Evolutionary conservation across 306 rosid genomes (phyloP).

Genomic region (Alnus rubra): DNA sequence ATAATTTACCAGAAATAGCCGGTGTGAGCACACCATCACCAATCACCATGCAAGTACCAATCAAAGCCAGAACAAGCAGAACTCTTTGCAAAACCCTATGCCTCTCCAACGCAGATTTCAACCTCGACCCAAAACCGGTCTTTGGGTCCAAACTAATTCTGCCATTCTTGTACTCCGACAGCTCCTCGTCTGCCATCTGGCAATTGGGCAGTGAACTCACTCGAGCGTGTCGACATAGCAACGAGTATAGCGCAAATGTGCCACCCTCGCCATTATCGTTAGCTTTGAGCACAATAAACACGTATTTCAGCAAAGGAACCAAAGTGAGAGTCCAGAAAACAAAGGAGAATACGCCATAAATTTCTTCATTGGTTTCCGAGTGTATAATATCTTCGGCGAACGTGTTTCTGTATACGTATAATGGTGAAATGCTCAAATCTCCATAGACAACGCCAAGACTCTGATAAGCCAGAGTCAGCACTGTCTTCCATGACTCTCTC

Average conservation of each 20-base stretch:
- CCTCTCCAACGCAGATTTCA: slow-evolving; percentile 67
- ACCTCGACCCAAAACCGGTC: slow-evolving; percentile 41
- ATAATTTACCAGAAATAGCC: slow-evolving; percentile 73
- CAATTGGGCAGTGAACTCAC: slow-evolving; percentile 70
- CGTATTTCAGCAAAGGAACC: slow-evolving; percentile 79
- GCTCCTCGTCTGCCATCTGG: slow-evolving; percentile 74
- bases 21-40: slow-evolving; percentile 97
- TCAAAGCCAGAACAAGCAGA: slow-evolving; percentile 83
- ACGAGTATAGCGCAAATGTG: slow-evolving; percentile 87
- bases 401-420: slow-evolving; percentile 79
- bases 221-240: slow-evolving; percentile 82
- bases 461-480: slow-evolving; percentile 84
- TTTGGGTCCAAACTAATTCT: slow-evolving; percentile 20
- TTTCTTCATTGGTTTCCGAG: slow-evolving; percentile 65
- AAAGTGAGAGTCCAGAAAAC: slow-evolving; percentile 91
- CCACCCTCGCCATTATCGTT: slow-evolving; percentile 99
- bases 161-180: slow-evolving; percentile 62
- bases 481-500: slow-evolving; percentile 80
- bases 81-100: slow-evolving; percentile 63
- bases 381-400: slow-evolving; percentile 70
- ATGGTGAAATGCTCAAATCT: slow-evolving; percentile 91
- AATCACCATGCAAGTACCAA: slow-evolving; percentile 96
- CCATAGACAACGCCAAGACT: slow-evolving; percentile 97
- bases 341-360: slow-evolving; percentile 83
- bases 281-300: slow-evolving; percentile 82